These are phyloP conservation scores for Zygotorulaspora chibaensis DNA, from an alignment of 805 yeast species.

Conservation along the genomic window DNA sequence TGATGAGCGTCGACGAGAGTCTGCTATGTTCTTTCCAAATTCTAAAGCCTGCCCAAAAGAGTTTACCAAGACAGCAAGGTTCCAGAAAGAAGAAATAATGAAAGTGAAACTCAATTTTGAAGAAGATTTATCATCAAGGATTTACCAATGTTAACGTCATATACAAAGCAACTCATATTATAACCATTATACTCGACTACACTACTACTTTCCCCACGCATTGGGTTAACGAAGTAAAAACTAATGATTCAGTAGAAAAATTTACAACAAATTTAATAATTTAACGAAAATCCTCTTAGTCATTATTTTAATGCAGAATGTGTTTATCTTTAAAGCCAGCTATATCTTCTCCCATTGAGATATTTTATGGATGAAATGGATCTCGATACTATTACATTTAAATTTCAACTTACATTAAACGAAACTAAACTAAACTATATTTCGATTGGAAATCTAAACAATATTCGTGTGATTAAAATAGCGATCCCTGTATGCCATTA, in stretches of 20 bases:
- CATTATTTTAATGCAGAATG: too few species aligned
- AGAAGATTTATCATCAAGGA: not conserved
- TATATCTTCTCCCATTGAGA: too few species aligned
- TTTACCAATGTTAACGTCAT: too few species aligned
- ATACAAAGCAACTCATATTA: too few species aligned
- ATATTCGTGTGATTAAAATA: not conserved
- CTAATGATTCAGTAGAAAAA: too few species aligned
- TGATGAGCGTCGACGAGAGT: slow-evolving; percentile 98
- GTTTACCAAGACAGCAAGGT: slow-evolving; percentile 36
- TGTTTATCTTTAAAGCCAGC: too few species aligned
- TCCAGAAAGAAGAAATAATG: slow-evolving; percentile 34
- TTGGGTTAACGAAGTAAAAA: too few species aligned
- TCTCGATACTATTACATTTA: not conserved
- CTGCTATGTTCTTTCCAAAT: slow-evolving; percentile 94
- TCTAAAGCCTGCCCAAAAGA: slow-evolving; percentile 94
- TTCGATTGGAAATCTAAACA: not conserved
- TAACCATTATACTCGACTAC: too few species aligned
- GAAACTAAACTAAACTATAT: not conserved
- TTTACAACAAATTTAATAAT: too few species aligned
- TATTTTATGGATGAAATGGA: not conserved
- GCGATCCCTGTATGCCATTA: not conserved
- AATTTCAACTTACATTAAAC: not conserved
- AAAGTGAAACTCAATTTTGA: not conserved
- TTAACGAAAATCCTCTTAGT: too few species aligned
- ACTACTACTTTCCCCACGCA: too few species aligned